Evolutionary conservation across 306 rosid species (phyloP).

Genomic region (apple (Malus domestica)): DNA sequence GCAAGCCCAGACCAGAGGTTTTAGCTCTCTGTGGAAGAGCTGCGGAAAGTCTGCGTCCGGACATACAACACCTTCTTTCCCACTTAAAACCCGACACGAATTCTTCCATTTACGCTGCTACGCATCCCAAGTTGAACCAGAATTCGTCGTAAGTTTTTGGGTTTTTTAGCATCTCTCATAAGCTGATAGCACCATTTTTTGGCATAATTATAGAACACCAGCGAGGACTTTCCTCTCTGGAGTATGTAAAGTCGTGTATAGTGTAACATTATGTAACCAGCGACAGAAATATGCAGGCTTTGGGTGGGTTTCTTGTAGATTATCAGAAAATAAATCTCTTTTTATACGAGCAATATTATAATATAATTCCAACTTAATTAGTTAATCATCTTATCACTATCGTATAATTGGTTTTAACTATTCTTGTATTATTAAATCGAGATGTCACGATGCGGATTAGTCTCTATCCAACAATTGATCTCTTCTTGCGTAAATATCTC

Average conservation of each 20-base stretch:
- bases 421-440: too few species aligned
- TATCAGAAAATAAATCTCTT: not conserved
- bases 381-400: too few species aligned
- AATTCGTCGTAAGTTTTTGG: conserved; percentile 36
- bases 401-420: too few species aligned
- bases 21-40: conserved; percentile 69
- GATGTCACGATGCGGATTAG: not conserved
- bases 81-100: conserved; percentile 74
- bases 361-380: too few species aligned
- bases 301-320: not conserved
- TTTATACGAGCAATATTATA: not conserved
- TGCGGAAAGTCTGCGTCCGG: conserved; percentile 74
- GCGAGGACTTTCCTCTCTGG: not conserved
- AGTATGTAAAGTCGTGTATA: not conserved
- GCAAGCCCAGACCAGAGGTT: conserved; percentile 87
- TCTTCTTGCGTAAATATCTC: too few species aligned
- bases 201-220: not conserved
- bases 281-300: not conserved
- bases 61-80: conserved; percentile 77
- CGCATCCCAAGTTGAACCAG: conserved; percentile 68
- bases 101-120: conserved; percentile 77
- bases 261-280: not conserved
- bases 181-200: not conserved
- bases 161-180: not conserved
- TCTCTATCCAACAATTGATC: too few species aligned